Percentiles rank a stretch among this genome's conserved stretches.
Conservation (phyloP, 1,284 basidiomycete species). For the Tilletia setariae region DNA sequence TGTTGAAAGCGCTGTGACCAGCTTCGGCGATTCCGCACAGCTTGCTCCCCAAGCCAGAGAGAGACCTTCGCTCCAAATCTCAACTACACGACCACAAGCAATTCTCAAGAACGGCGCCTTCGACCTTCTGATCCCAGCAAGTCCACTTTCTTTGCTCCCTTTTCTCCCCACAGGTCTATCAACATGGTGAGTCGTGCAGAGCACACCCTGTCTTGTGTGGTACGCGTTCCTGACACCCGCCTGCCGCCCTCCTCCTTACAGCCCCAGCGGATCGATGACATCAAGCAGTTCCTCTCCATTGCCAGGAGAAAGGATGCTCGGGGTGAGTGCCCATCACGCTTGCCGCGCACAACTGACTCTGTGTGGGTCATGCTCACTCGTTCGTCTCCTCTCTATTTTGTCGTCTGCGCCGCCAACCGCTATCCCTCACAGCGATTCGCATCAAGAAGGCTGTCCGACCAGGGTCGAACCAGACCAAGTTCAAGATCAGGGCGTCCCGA, state of each 20-base stretch:
- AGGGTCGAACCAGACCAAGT: slow-evolving; percentile 75
- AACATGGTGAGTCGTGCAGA: background rate
- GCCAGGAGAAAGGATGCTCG: slow-evolving; percentile 71
- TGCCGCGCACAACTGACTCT: background rate
- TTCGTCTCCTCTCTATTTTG: background rate
- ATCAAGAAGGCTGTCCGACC: slow-evolving; percentile 84
- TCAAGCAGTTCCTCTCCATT: slow-evolving; percentile 98
- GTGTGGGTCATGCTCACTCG: background rate
- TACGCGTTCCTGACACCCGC: background rate
- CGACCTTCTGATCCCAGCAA: background rate
- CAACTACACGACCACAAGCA: background rate
- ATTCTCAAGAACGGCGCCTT: background rate
- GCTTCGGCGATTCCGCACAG: too few relatives aligned
- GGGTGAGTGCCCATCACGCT: slow-evolving; percentile 53
- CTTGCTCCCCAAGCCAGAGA: too few relatives aligned
- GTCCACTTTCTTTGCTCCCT: too few relatives aligned
- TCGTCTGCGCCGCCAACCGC: background rate
- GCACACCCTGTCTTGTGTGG: background rate
- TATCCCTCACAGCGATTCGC: slow-evolving; percentile 70
- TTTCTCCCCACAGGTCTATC: background rate
- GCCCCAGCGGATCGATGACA: slow-evolving; percentile 97
- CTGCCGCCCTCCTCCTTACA: slow-evolving; percentile 52
- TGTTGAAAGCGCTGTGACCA: too few relatives aligned
- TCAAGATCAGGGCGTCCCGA: slow-evolving; percentile 96
- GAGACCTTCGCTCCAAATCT: too few relatives aligned